phyloP scores from a whole-genome alignment of 441 rosid genomes.

The Adansonia grandidieri region DNA sequence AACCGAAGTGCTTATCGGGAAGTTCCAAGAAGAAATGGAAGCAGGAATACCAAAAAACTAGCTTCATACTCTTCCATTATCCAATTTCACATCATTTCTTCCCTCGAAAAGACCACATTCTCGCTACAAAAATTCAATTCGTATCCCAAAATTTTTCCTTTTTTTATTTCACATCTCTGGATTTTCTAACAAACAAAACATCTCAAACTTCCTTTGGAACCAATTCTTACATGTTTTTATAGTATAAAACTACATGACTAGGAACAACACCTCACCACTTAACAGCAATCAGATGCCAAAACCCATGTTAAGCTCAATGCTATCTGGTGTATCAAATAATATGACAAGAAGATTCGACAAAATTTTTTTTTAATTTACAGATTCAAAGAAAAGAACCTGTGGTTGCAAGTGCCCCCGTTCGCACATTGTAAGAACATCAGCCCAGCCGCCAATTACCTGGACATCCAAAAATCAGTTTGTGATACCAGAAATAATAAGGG shows the following conservation, averaged over 20 bases:
- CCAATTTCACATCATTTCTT: conserved; percentile 34
- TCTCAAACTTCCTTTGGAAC: conserved; percentile 28
- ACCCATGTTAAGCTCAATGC: conserved; percentile 23
- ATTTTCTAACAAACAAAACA: conserved; percentile 32
- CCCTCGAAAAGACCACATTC: conserved; percentile 28
- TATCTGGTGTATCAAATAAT: conserved; percentile 31
- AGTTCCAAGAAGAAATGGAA: conserved; percentile 15
- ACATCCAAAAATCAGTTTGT: conserved; percentile 26
- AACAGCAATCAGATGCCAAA: conserved; percentile 28
- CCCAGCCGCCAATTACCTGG: conserved; percentile 89
- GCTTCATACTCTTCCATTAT: conserved; percentile 32
- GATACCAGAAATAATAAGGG: conserved; percentile 14
- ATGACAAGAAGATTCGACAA: conserved; percentile 28
- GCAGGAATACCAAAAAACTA: conserved; percentile 25
- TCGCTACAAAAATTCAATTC: conserved; percentile 31
- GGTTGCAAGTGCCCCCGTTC: conserved; percentile 90
- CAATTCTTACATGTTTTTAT: conserved; percentile 23
- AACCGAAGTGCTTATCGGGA: conserved; percentile 31
- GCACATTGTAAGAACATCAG: conserved; percentile 73
- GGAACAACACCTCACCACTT: conserved; percentile 29
- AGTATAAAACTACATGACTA: conserved; percentile 29
- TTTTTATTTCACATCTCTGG: conserved; percentile 21
- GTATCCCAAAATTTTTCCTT: conserved; percentile 23
- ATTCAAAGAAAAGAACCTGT: conserved; percentile 90
- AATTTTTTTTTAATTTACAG: conserved; percentile 52